Base-by-base conservation (phyloP, 768 basidiomycete species). In the Tulasnella sp. region DNA sequence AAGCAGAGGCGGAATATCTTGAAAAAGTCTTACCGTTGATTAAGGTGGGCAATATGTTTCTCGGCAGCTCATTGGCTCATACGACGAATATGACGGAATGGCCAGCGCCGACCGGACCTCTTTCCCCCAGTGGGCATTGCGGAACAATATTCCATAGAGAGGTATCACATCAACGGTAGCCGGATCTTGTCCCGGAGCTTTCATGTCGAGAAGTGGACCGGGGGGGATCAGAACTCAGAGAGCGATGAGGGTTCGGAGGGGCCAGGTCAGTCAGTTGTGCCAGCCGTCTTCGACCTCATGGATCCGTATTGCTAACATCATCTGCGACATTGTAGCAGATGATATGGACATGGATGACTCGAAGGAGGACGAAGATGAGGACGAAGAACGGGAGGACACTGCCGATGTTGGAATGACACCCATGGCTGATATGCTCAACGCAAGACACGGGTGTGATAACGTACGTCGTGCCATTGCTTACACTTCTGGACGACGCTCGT, bases 351-450 rank as follows among this genome's bases (percentile, higher is more conserved):
- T 69, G n/a, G 77, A 67, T 35, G 61, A 67, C 16, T 26, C 26
- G 2, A 32, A 29, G 78, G 26, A 39, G 10, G n/a, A 81, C n/a
- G 77, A 80, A 15, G 80, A 79, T 13, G 73, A 37, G 11, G 78
- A 70, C 20, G 75, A 51, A 23, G 81, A 79, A 39, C 81, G 73
- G 32, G 81, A 78, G 69, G 81, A 82, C 55, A 80, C 70, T 23
- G 85, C 84, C 4, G 89, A 89, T 79, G 90, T 93, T 13, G 90
- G 93, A 3, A 96, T 99, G 95, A 93, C 98, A 5, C 96, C 97
- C 0, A 90, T 99, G 86, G 98, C 98, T 3, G 98, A 99, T 84
- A 90, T 99, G 86, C 86, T 99, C 72, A 99, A 99, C 82, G 98
- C 97, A 15, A 89, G 91, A 75, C 93, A 90, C 83, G 91, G 89